Percentiles rank a stretch among this genome's conserved stretches.
phyloP scores from a whole-genome alignment of 2,329 filamentous ascomycete species.

The Apiospora koreana region DNA sequence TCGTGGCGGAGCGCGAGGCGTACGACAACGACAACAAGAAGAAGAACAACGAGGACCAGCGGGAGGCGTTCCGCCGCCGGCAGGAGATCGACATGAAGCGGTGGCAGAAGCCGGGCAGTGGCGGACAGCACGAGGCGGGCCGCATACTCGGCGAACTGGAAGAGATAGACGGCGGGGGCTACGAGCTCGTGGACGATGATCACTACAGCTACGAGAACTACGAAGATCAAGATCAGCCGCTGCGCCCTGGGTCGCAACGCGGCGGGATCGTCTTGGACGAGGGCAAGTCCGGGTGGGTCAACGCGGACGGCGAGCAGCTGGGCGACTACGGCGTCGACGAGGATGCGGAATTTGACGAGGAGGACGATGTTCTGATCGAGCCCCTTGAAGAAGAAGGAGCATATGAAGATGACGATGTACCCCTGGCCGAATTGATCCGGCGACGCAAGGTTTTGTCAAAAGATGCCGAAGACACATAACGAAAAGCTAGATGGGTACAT shows the following conservation, averaged over 20 bases:
- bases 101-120: slow-evolving; percentile 24
- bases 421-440: slow-evolving; percentile 66
- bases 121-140: slow-evolving; percentile 26
- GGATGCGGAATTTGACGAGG: slow-evolving; percentile 54
- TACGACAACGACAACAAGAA: slow-evolving; percentile 14
- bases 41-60: slow-evolving; percentile 45
- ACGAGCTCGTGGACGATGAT: slow-evolving; percentile 39
- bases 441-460: slow-evolving; percentile 46
- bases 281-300: slow-evolving; percentile 67
- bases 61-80: slow-evolving; percentile 50
- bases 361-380: slow-evolving; percentile 14
- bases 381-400: slow-evolving; percentile 37
- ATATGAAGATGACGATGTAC: slow-evolving; percentile 58
- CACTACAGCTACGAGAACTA: slow-evolving; percentile 45
- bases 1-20: slow-evolving; percentile 23
- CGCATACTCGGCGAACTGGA: slow-evolving; percentile 52
- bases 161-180: slow-evolving; percentile 47
- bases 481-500: slow-evolving; percentile 18
- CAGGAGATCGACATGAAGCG: slow-evolving; percentile 50
- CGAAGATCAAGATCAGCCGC: slow-evolving; percentile 37
- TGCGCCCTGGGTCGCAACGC: background rate
- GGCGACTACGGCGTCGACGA: slow-evolving; percentile 81
- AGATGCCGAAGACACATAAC: slow-evolving; percentile 33
- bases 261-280: slow-evolving; percentile 31
- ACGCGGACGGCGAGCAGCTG: slow-evolving; percentile 73